Percentiles rank a stretch among this genome's conserved stretches.
Evolutionary conservation across 1,284 basidiomycete genomes (phyloP).

Genomic region (Sanghuangporus weigelae): DNA sequence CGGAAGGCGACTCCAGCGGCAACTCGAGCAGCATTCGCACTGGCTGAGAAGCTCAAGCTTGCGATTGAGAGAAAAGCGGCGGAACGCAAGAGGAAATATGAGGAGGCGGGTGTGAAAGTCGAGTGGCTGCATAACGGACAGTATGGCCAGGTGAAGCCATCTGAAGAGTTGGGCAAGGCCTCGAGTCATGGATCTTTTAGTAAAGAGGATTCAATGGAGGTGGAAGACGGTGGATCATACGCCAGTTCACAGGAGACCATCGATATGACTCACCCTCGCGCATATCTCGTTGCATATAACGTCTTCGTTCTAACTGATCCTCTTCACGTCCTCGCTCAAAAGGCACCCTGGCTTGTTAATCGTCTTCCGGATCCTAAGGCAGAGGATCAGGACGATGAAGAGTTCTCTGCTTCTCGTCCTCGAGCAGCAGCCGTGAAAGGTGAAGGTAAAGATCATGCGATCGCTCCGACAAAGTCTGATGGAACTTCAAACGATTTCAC

Average conservation of each 20-base stretch:
- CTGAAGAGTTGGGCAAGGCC: conserved; percentile 8
- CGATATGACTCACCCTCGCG: conserved; percentile 1
- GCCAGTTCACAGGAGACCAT: background rate
- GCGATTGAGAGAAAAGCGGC: conserved; percentile 51
- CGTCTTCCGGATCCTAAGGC: conserved; percentile 4
- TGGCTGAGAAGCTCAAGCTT: conserved; percentile 54
- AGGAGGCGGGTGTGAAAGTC: conserved; percentile 18
- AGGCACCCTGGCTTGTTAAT: conserved; percentile 17
- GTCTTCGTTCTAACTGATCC: conserved; percentile 74
- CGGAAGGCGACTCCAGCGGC: conserved; percentile 44
- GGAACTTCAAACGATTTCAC: conserved; percentile 23
- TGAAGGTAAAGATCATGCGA: conserved; percentile 36
- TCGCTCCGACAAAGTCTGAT: conserved; percentile 43
- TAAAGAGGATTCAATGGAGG: conserved; percentile 7
- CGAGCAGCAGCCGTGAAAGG: conserved; percentile 21
- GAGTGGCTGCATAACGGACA: conserved; percentile 12
- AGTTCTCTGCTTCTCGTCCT: background rate
- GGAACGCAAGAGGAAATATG: conserved; percentile 35
- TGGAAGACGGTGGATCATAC: background rate
- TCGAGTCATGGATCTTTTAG: background rate
- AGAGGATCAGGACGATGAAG: background rate
- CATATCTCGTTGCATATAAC: conserved; percentile 63
- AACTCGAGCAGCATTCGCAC: conserved; percentile 42
- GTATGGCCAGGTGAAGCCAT: background rate
- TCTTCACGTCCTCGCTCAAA: conserved; percentile 14